Evolutionary conservation across 345 rosid genomes (phyloP), one percentile per base, ranked within the genome.

Genomic region (Bruguiera sexangula): DNA sequence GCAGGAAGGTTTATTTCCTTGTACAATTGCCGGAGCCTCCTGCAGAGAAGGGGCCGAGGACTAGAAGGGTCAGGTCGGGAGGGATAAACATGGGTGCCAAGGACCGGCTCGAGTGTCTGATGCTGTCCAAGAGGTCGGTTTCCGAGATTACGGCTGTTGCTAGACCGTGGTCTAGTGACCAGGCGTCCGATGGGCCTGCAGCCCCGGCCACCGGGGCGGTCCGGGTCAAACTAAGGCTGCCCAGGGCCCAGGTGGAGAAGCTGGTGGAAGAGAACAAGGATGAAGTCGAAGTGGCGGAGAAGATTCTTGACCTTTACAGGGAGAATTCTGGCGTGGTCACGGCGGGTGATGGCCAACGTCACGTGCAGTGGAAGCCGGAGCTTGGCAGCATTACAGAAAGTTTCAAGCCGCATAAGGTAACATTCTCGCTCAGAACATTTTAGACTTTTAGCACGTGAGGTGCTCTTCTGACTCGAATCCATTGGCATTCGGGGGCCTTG

Each of bases 101-200:
- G 57, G 77, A 74, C 20, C 39, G 72, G 68, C 72, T 74, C 16
- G 77, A 74, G 10, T 67, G 54, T 20, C n/a, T 74, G 58, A 74
- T 74, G 77, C 56, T 74, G 11, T 62, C 72, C 8, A 68, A 62
- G 37, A 53, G 72, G 68, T 16, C 77, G 4, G 69, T 68, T 36
- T 74, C 77, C 29, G 77, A 74, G 16, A 62, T 74, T 22, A 26
- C 72, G 8, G 5, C 18, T 0, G 50, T 55, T 16, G 48, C 54
- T 7, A 46, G 71, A 62, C 57, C 72, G 0, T 7, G 7, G 62
- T 52, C 73, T 0, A 11, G 36, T n/a, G 16, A 22, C 15, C 60
- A 29, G 24, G 26, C 26, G 13, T 21, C 65, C 27, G 67, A 50
- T 32, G 77, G 39, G 30, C 6, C 54, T 5, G 37, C 29, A 21